phyloP scores from a whole-genome alignment of 148 eudicot species.

The Chenopodium album region DNA sequence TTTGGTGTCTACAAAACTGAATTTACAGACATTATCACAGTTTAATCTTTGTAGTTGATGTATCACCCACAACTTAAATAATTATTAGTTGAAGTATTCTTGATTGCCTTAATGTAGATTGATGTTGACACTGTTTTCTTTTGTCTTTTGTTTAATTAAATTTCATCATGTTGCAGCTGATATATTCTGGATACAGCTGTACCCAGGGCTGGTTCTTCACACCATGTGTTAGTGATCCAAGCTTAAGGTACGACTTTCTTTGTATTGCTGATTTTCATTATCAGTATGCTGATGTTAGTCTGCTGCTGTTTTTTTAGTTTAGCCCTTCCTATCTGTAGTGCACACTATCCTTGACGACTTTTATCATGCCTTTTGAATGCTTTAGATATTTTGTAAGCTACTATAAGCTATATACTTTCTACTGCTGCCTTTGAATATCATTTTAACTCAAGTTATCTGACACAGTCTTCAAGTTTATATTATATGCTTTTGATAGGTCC shows the following conservation, averaged over 20 bases:
- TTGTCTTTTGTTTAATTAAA: slow-evolving; percentile 9
- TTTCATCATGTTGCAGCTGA: slow-evolving; percentile 44
- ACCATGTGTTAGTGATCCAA: slow-evolving; percentile 72
- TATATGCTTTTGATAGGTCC: too few species aligned
- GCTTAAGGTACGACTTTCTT: slow-evolving; percentile 57
- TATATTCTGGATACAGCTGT: slow-evolving; percentile 89
- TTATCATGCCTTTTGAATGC: neutral
- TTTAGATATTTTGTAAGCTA: neutral
- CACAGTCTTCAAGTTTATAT: too few species aligned
- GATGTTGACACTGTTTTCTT: neutral
- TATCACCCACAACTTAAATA: neutral
- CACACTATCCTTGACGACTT: neutral
- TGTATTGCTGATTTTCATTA: neutral
- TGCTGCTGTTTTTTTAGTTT: neutral
- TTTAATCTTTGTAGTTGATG: neutral
- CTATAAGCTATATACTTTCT: neutral
- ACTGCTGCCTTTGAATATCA: too few species aligned
- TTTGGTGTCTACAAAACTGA: too few species aligned
- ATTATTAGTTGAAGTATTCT: neutral
- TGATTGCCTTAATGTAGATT: neutral
- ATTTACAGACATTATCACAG: neutral
- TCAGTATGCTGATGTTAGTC: neutral
- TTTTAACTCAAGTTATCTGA: too few species aligned
- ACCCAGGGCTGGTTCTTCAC: slow-evolving; percentile 94
- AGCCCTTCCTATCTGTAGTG: neutral